Base-by-base conservation (phyloP, 2,329 filamentous ascomycete species). In the Neonectria magnoliae region DNA sequence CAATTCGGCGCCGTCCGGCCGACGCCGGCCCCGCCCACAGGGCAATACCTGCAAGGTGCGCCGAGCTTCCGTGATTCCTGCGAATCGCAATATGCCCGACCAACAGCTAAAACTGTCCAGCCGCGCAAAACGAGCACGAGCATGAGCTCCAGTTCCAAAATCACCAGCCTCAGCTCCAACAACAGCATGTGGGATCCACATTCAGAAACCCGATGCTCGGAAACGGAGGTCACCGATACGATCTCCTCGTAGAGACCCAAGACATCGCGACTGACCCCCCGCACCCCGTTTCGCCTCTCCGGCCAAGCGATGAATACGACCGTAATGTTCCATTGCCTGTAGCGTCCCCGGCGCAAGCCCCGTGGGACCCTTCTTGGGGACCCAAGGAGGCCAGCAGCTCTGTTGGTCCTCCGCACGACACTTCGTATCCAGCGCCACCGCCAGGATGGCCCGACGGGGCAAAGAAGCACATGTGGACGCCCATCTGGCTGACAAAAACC, bases 391-490 rank as follows among this genome's bases (percentile, higher is more conserved):
- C 25, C 50, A 53, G 36, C 44, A 25, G 51, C n/a, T 48, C 27
- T 14, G 51, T 56, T 33, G 45, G 55, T 36, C 45, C 62, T 38
- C 20, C 54, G 10, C 29, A 51, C 38, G 50, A 59, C 14, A 42
- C 44, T 36, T 54, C 61, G 27, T 48, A 59, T 47, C 51, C 44
- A 8, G 13, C 27, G 25, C 58, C 56, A n/a, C 48, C 29, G 1
- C 38, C 52, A 25, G 51, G 31, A 47, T 55, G 61, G 55, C 57
- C 65, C 3, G 57, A 65, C 18, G 64, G 51, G n/a, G 58, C 57
- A 10, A 54, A 55, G 29, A 29, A 51, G 42, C 64, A 55, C 52
- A 70, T 71, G 59, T 73, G 71, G 72, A 67, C 68, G 13, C 67
- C 68, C 1, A 60, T 66, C 13, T 70, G 62, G 67, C 44, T 74